These are phyloP conservation scores for Obba rivulosa DNA, from an alignment of 768 basidiomycete species.

Conservation along the genomic window DNA sequence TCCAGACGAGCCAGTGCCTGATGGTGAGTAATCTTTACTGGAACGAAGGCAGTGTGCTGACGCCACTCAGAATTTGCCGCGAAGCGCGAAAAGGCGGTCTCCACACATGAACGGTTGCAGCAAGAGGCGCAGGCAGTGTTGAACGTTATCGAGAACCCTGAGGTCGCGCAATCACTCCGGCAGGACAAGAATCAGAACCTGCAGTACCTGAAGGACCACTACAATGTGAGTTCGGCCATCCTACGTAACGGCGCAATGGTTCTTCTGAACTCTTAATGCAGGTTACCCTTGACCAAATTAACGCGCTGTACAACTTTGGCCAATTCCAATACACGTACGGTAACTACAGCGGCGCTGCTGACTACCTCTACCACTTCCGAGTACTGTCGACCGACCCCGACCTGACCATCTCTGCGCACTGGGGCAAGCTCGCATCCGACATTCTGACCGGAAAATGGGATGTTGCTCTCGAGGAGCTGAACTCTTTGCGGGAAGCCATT, in stretches of 20 bases:
- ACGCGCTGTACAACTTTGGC: slow-evolving; percentile 94
- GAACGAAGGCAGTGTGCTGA: not conserved
- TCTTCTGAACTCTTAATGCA: slow-evolving; percentile 25
- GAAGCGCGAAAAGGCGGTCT: slow-evolving; percentile 78
- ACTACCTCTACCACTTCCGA: slow-evolving; percentile 98
- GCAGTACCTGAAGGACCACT: slow-evolving; percentile 90
- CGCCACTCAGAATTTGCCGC: slow-evolving; percentile 65
- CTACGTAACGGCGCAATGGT: too few species aligned
- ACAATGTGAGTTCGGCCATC: slow-evolving; percentile 24
- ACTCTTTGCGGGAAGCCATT: slow-evolving; percentile 88
- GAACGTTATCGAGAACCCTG: slow-evolving; percentile 95
- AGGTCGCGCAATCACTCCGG: slow-evolving; percentile 88
- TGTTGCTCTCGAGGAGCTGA: slow-evolving; percentile 90
- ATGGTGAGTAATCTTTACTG: slow-evolving; percentile 40
- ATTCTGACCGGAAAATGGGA: slow-evolving; percentile 96
- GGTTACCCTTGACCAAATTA: slow-evolving; percentile 95
- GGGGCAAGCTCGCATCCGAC: slow-evolving; percentile 97
- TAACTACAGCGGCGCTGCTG: slow-evolving; percentile 93
- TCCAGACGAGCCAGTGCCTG: slow-evolving; percentile 62
- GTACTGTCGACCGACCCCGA: slow-evolving; percentile 92
- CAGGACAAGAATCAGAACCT: slow-evolving; percentile 98
- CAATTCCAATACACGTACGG: slow-evolving; percentile 99
- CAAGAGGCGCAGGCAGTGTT: slow-evolving; percentile 90
- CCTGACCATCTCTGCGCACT: slow-evolving; percentile 93
- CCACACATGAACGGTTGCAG: slow-evolving; percentile 77